A percentile compares a stretch with the other conserved stretches of the same genome.
Conservation (phyloP, 805 yeast species). For the Candida khao-thaluensis region DNA sequence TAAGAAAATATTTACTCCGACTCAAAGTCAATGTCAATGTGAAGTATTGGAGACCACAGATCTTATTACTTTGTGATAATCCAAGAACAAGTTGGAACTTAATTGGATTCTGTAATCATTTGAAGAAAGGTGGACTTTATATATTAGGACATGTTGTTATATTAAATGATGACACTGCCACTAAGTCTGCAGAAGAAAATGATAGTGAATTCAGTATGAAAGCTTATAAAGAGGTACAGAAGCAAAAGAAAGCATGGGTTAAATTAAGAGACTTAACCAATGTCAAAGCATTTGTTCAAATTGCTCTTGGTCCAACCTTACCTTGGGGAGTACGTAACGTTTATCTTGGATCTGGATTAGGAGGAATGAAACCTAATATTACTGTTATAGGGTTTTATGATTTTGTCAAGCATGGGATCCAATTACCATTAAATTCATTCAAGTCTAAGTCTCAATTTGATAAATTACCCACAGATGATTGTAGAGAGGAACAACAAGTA, state of each 20-base stretch:
- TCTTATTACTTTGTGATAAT: slow-evolving; percentile 80
- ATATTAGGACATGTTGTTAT: slow-evolving; percentile 89
- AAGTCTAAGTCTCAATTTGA: slow-evolving; percentile 19
- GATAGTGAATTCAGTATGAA: slow-evolving; percentile 34
- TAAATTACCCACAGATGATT: slow-evolving; percentile 72
- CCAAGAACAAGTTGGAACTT: slow-evolving; percentile 92
- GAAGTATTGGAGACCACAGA: slow-evolving; percentile 98
- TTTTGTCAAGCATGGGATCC: slow-evolving; percentile 43
- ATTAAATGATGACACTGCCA: slow-evolving; percentile 38
- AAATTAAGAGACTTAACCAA: slow-evolving; percentile 73
- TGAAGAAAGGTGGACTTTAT: slow-evolving; percentile 94
- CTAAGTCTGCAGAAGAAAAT: slow-evolving; percentile 42
- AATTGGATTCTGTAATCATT: slow-evolving; percentile 87
- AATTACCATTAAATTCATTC: slow-evolving; percentile 24
- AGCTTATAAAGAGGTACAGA: slow-evolving; percentile 64
- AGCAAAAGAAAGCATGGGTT: slow-evolving; percentile 79
- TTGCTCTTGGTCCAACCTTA: slow-evolving; percentile 80
- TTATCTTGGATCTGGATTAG: slow-evolving; percentile 90
- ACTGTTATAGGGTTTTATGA: slow-evolving; percentile 91
- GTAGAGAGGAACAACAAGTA: slow-evolving; percentile 68
- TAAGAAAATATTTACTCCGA: slow-evolving; percentile 81
- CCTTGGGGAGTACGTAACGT: slow-evolving; percentile 97
- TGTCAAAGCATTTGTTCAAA: slow-evolving; percentile 92
- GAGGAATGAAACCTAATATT: slow-evolving; percentile 97
- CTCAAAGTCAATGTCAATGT: slow-evolving; percentile 85